phyloP scores from a whole-genome alignment of 106 monocot species.

The Apostasia shenzhenica region DNA sequence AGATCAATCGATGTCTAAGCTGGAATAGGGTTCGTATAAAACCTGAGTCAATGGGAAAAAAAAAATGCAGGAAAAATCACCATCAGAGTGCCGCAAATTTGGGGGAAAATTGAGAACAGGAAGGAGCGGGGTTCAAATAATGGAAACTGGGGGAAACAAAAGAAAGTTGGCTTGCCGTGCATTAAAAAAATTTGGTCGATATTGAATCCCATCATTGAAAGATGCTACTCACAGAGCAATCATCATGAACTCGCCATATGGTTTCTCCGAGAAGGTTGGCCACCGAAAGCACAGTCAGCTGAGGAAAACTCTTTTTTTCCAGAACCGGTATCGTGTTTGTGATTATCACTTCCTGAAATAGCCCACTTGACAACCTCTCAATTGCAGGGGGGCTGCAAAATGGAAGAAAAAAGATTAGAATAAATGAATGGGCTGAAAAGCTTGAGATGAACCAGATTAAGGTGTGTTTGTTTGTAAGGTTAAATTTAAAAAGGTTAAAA shows the following conservation, averaged over 20 bases:
- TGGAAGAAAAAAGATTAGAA: conserved; percentile 5
- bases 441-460: background rate
- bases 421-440: background rate
- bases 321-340: conserved; percentile 78
- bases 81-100: background rate
- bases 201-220: conserved; percentile 32
- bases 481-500: too few relatives aligned
- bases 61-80: background rate
- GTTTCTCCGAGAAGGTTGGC: conserved; percentile 88
- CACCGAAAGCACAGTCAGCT: conserved; percentile 79
- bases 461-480: too few relatives aligned
- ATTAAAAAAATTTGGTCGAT: background rate
- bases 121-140: background rate
- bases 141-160: background rate
- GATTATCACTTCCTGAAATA: conserved; percentile 95
- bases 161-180: background rate
- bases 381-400: conserved; percentile 75
- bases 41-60: conserved; percentile 4
- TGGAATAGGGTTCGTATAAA: conserved; percentile 11
- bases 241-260: conserved; percentile 95
- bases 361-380: conserved; percentile 79
- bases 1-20: conserved; percentile 15
- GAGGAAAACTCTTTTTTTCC: conserved; percentile 60
- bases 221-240: conserved; percentile 87
- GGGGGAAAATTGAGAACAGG: background rate